phyloP scores from a whole-genome alignment of 1,139 yeast species.

The Waltiozyma sp. region DNA sequence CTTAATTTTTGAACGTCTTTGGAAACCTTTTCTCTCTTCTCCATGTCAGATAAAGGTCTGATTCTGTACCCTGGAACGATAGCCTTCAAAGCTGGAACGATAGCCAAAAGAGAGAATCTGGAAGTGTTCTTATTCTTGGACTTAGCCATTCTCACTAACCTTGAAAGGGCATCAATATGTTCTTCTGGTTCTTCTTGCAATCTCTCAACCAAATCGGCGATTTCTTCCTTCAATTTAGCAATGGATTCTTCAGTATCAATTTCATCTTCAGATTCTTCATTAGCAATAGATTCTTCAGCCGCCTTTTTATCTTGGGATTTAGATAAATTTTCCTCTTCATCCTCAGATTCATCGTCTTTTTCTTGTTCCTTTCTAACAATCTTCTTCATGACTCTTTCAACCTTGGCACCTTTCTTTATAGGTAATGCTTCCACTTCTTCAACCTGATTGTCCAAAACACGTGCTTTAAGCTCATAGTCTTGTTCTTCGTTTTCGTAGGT shows the following conservation, averaged over 20 bases:
- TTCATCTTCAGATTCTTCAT: conserved; percentile 34
- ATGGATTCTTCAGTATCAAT: conserved; percentile 50
- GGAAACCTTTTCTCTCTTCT: conserved; percentile 70
- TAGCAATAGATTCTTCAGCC: conserved; percentile 19
- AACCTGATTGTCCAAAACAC: conserved; percentile 30
- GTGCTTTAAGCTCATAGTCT: conserved; percentile 55
- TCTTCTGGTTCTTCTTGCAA: conserved; percentile 89
- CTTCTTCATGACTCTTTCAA: conserved; percentile 43
- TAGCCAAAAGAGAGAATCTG: conserved; percentile 65
- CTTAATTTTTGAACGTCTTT: conserved; percentile 72
- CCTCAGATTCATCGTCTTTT: conserved; percentile 18
- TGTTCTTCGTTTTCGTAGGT: conserved; percentile 55
- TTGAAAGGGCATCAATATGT: conserved; percentile 51
- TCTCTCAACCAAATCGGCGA: conserved; percentile 71
- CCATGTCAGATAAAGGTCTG: conserved; percentile 70
- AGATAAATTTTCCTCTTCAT: conserved; percentile 21
- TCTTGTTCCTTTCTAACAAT: conserved; percentile 15
- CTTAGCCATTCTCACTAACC: conserved; percentile 61
- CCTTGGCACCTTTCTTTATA: conserved; percentile 60
- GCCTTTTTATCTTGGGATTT: conserved; percentile 17
- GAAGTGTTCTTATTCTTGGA: conserved; percentile 59
- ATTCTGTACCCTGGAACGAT: conserved; percentile 85
- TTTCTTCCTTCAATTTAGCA: conserved; percentile 60
- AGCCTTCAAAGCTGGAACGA: conserved; percentile 75
- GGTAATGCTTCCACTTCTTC: conserved; percentile 68